These are phyloP conservation scores for Xerocomus spinulosus DNA, from an alignment of 768 basidiomycete species.

Conservation along the genomic window DNA sequence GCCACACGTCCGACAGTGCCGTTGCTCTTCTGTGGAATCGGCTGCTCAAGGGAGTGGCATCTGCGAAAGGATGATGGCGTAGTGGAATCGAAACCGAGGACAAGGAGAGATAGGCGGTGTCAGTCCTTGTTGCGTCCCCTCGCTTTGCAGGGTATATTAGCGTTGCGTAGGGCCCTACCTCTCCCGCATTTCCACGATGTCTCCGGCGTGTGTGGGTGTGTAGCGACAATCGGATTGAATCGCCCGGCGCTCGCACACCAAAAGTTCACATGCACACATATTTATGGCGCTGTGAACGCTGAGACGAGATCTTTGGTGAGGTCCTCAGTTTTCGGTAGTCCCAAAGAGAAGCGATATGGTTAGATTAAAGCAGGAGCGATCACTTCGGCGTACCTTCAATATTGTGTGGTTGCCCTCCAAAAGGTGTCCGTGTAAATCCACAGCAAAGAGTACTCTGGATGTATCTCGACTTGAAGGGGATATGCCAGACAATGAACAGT, in stretches of 20 bases:
- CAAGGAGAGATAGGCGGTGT: neutral
- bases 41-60: neutral
- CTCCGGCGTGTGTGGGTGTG: no score
- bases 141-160: conserved; percentile 12
- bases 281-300: no score
- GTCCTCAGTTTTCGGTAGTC: no score
- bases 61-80: neutral
- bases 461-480: no score
- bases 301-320: no score
- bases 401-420: no score
- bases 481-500: neutral
- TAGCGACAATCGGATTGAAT: neutral
- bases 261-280: neutral
- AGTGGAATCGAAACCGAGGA: neutral
- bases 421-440: no score
- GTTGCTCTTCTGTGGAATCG: neutral
- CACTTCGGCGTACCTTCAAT: no score
- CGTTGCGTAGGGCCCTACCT: neutral
- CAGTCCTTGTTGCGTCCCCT: conserved; percentile 5
- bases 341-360: neutral
- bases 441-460: no score
- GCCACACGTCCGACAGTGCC: conserved; percentile 4
- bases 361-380: no score
- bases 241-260: neutral
- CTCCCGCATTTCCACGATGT: neutral